Base-by-base conservation (phyloP, 2,329 filamentous ascomycete species). In the Xylaria sp. region DNA sequence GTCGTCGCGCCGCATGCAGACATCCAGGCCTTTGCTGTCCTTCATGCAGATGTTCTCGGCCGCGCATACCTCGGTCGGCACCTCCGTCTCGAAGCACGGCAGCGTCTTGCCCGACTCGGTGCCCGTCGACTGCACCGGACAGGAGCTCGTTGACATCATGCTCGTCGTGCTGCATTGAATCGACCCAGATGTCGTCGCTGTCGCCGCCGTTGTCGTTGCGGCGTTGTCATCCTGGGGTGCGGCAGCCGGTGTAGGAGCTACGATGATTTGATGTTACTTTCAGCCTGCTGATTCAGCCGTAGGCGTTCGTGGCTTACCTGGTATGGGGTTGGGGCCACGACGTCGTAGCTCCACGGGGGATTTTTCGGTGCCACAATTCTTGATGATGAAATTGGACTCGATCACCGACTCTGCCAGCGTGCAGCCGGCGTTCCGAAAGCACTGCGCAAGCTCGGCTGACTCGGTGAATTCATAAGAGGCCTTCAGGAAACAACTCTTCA, bases 31-130 rank as follows among this genome's bases (percentile, higher is more conserved):
- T 48, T 62, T 46, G 44, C 48, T 45, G 69, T 77, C 72, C 58
- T 72, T 72, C 57, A 64, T 67, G 76, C 81, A 84, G 61, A 76
- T 69, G 52, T 76, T 71, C 34, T 73, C 75, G 4, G 69, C 62
- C 7, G 68, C 69, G 72, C 81, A 84, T 17, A 71, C 69, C 24
- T 69, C 66, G 17, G 66, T 69, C 44, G 69, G 61, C 39, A 69
- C 61, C 7, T 63, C 55, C 42, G 74, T 75, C 18, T 67, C 58
- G 63, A 62, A 70, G 73, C 78, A 83, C 11, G 73, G 62, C 19
- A 69, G 65, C 38, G 70, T 72, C 43, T 66, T 65, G 57, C 69
- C 69, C 4, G 66, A 59, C 16, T 51, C 56, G 50, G 71, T 63
- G 60, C 71, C 71, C 17, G 69, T 74, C 43, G 74, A 74, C 51